Evolutionary conservation across 495 filamentous ascomycete genomes (phyloP).

Genomic region (Penicillium ochrochloron): DNA sequence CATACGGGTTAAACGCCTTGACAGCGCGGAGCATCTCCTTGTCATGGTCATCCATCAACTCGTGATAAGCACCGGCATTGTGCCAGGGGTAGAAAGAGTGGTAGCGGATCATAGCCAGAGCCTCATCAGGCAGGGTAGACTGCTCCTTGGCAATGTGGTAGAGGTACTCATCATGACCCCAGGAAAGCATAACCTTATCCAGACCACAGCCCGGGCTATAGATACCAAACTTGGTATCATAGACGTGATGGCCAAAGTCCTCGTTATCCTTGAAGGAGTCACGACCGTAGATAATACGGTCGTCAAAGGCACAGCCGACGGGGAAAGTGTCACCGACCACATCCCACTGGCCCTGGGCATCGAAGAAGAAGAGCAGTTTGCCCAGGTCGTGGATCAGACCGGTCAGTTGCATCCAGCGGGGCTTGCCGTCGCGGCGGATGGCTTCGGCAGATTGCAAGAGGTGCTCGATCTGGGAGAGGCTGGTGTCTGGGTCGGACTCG

Average conservation of each 20-base stretch:
- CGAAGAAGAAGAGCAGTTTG: conserved; percentile 85
- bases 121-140: conserved; percentile 74
- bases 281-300: conserved; percentile 72
- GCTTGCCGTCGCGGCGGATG: conserved; percentile 85
- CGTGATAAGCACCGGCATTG: conserved; percentile 71
- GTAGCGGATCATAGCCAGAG: conserved; percentile 87
- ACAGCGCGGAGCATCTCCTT: conserved; percentile 78
- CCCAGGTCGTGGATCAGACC: conserved; percentile 91
- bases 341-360: conserved; percentile 85
- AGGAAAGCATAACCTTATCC: conserved; percentile 84
- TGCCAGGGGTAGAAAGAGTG: conserved; percentile 95
- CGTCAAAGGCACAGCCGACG: conserved; percentile 82
- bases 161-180: conserved; percentile 92
- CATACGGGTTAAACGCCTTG: conserved; percentile 87
- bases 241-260: conserved; percentile 67
- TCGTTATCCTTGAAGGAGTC: conserved; percentile 76
- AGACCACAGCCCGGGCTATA: conserved; percentile 77
- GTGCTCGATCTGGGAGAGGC: conserved; percentile 85
- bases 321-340: conserved; percentile 92
- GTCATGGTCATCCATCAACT: conserved; percentile 83
- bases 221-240: conserved; percentile 74
- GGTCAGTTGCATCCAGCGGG: conserved; percentile 88
- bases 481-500: conserved; percentile 86
- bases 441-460: conserved; percentile 85
- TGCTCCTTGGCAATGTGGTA: conserved; percentile 84